Evolutionary conservation across 805 yeast genomes (phyloP).

Genomic region (Wickerhamiella alocasiicola): DNA sequence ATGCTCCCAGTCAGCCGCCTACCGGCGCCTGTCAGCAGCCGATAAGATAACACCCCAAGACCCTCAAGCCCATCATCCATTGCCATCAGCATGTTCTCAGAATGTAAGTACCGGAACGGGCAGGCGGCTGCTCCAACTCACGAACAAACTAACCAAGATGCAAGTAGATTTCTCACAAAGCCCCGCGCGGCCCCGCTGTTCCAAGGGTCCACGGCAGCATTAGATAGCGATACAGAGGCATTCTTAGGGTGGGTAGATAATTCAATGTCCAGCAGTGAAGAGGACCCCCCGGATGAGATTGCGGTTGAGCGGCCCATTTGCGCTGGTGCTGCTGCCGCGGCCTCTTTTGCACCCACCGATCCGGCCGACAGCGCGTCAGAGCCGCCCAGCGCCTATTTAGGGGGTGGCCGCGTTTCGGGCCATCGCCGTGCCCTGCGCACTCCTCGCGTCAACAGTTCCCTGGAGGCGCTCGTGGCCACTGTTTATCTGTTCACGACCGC

Average conservation of each 20-base stretch:
- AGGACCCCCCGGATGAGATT: constrained; percentile 25
- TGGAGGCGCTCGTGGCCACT: constrained; percentile 16
- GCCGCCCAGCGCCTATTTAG: not conserved
- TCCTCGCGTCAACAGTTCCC: not conserved
- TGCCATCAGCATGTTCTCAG: constrained; percentile 14
- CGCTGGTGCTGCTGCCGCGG: constrained; percentile 1
- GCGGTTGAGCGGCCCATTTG: constrained; percentile 18
- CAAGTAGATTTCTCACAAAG: constrained; percentile 28
- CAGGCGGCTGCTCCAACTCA: not conserved
- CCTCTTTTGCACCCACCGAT: too few relatives aligned
- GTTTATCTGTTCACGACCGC: constrained; percentile 15
- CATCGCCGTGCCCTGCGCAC: not conserved
- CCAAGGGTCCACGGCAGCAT: constrained; percentile 15
- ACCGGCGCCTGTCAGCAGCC: too few relatives aligned
- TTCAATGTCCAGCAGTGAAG: constrained; percentile 14
- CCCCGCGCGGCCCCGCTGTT: constrained; percentile 25
- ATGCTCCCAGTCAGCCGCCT: too few relatives aligned
- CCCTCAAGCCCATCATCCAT: too few relatives aligned
- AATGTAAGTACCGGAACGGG: constrained; percentile 8
- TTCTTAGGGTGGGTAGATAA: constrained; percentile 18
- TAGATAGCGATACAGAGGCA: constrained; percentile 19
- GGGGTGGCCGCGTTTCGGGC: not conserved
- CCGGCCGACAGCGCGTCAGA: too few relatives aligned
- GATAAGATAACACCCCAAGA: too few relatives aligned
- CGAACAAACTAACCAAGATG: constrained; percentile 19